Conservation (phyloP, 768 basidiomycete genomes). For the Hygrophorus pudorinus region DNA sequence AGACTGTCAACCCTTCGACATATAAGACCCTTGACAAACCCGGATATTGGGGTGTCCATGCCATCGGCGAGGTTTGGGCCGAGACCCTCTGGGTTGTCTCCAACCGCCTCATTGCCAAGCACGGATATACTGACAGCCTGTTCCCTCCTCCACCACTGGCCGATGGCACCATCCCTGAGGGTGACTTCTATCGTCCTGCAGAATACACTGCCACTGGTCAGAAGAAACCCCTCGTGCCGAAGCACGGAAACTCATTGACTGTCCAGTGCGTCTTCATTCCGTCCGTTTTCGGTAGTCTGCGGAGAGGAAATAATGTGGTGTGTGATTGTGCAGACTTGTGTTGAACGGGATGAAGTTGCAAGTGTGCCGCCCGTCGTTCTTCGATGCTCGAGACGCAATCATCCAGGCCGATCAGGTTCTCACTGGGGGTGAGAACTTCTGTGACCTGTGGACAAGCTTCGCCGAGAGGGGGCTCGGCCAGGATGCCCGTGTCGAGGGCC, state of each 20-base stretch:
- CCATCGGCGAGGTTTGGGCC: slow-evolving; percentile 95
- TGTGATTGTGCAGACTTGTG: slow-evolving; percentile 43
- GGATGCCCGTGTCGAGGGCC: slow-evolving; percentile 63
- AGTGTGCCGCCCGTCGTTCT: slow-evolving; percentile 83
- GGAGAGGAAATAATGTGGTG: neutral
- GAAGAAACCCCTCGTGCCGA: slow-evolving; percentile 63
- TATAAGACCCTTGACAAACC: slow-evolving; percentile 94
- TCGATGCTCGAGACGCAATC: slow-evolving; percentile 83
- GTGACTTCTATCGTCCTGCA: slow-evolving; percentile 63
- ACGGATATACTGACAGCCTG: slow-evolving; percentile 69
- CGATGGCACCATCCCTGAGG: slow-evolving; percentile 53
- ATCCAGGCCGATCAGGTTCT: slow-evolving; percentile 84
- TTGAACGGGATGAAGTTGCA: slow-evolving; percentile 93
- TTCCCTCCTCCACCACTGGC: slow-evolving; percentile 69
- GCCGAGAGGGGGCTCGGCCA: slow-evolving; percentile 70
- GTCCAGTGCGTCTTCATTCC: slow-evolving; percentile 42
- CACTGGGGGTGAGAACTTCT: slow-evolving; percentile 90
- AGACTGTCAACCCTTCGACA: slow-evolving; percentile 73
- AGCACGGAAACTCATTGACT: slow-evolving; percentile 83
- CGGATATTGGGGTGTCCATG: slow-evolving; percentile 90
- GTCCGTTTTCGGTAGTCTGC: neutral
- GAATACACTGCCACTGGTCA: slow-evolving; percentile 20
- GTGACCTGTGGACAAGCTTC: slow-evolving; percentile 81
- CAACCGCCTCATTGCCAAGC: slow-evolving; percentile 65
- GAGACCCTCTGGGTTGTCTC: slow-evolving; percentile 78